phyloP scores from a whole-genome alignment of 2,329 filamentous ascomycete genomes.

The Sphaceloma murrayae region DNA sequence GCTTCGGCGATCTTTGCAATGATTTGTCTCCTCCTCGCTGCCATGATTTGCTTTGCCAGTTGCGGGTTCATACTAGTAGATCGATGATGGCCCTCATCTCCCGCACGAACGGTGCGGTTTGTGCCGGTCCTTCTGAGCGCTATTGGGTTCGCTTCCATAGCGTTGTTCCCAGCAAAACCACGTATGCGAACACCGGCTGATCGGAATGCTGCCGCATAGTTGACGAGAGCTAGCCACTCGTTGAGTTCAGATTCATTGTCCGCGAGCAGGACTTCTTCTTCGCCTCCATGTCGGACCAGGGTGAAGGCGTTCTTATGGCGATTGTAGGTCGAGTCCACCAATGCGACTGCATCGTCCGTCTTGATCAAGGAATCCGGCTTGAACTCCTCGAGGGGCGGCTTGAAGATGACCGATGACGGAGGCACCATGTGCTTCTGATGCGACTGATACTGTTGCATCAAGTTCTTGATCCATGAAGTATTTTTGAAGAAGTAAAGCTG shows the following conservation, averaged over 20 bases:
- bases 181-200: slow-evolving; percentile 86
- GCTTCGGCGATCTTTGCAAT: slow-evolving; percentile 72
- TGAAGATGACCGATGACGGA: slow-evolving; percentile 73
- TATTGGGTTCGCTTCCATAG: slow-evolving; percentile 62
- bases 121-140: slow-evolving; percentile 66
- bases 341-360: slow-evolving; percentile 81
- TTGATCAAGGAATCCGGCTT: slow-evolving; percentile 92
- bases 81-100: slow-evolving; percentile 6
- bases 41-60: slow-evolving; percentile 76
- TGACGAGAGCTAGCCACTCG: slow-evolving; percentile 92
- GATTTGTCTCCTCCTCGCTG: slow-evolving; percentile 74
- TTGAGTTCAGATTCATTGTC: slow-evolving; percentile 88
- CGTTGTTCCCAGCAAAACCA: slow-evolving; percentile 70
- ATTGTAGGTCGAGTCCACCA: slow-evolving; percentile 78
- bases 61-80: slow-evolving; percentile 42
- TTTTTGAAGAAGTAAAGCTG: slow-evolving; percentile 96
- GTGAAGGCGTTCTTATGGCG: slow-evolving; percentile 94
- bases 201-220: slow-evolving; percentile 90
- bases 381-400: slow-evolving; percentile 80
- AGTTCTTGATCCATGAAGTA: slow-evolving; percentile 77
- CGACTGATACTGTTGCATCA: slow-evolving; percentile 79
- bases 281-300: slow-evolving; percentile 74
- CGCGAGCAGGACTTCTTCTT: slow-evolving; percentile 84
- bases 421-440: slow-evolving; percentile 70
- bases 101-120: slow-evolving; percentile 14